Evolutionary conservation across 2,329 filamentous ascomycete species (phyloP).

Genomic region (Aspergillus aculeatinus): DNA sequence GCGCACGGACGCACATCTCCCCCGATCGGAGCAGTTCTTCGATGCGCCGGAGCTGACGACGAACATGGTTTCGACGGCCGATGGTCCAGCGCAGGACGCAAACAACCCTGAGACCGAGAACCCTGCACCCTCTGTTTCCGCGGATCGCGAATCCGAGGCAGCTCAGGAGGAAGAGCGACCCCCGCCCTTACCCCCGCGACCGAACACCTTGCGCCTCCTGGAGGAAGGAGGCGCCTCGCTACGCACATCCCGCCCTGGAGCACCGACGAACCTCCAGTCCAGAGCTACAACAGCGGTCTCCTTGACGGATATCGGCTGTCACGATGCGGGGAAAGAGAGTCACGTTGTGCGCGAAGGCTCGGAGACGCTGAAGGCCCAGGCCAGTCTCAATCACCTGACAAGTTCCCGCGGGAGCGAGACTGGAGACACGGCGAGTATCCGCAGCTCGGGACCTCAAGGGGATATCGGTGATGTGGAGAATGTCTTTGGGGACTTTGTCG

Average conservation of each 20-base stretch:
- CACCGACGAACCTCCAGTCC: constrained; percentile 48
- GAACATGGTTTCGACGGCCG: constrained; percentile 14
- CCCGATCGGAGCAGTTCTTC: constrained; percentile 7
- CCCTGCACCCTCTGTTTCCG: constrained; percentile 14
- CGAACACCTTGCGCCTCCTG: constrained; percentile 38
- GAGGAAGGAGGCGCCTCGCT: constrained; percentile 35
- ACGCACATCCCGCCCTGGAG: constrained; percentile 33
- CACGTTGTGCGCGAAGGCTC: constrained; percentile 47
- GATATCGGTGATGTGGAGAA: constrained; percentile 75
- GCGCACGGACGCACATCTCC: not conserved
- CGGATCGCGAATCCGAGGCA: constrained; percentile 19
- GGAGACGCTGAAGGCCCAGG: constrained; percentile 32
- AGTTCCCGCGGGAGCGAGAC: constrained; percentile 51
- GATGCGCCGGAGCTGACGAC: constrained; percentile 11
- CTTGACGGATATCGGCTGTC: constrained; percentile 73
- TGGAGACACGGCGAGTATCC: constrained; percentile 52
- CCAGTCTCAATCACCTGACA: constrained; percentile 43
- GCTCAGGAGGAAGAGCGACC: constrained; percentile 37
- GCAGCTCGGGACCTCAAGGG: constrained; percentile 53
- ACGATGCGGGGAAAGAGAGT: constrained; percentile 66
- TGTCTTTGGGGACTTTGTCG: constrained; percentile 70
- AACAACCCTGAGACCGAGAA: constrained; percentile 1
- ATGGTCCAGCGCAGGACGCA: constrained; percentile 8
- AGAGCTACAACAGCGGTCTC: constrained; percentile 83
- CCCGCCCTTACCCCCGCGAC: constrained; percentile 50